phyloP scores from a whole-genome alignment of 192 early-diverging fungal species.

The Dispira simplex region DNA sequence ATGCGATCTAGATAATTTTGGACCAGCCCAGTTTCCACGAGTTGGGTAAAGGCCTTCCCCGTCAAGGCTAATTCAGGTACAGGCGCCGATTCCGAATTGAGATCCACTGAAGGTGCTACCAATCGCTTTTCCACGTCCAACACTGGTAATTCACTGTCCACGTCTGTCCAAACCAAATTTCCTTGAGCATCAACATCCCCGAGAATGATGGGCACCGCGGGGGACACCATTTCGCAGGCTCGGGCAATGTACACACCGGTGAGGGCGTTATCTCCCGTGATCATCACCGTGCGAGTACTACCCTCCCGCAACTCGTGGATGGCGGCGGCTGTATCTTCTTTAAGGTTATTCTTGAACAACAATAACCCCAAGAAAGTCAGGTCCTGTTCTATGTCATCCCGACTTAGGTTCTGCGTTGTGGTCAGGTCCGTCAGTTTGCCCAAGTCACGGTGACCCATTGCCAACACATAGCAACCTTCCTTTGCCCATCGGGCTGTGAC shows the following conservation, averaged over 20 bases:
- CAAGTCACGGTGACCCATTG: slow-evolving; percentile 24
- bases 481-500: slow-evolving; percentile 23
- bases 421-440: slow-evolving; percentile 11
- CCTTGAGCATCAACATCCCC: slow-evolving; percentile 14
- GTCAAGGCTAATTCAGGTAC: slow-evolving; percentile 32
- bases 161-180: slow-evolving; percentile 22
- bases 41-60: slow-evolving; percentile 29
- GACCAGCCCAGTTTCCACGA: slow-evolving; percentile 18
- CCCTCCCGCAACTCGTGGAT: slow-evolving; percentile 32
- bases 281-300: slow-evolving; percentile 39
- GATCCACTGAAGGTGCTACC: background rate
- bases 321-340: slow-evolving; percentile 33
- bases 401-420: slow-evolving; percentile 15
- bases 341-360: slow-evolving; percentile 42
- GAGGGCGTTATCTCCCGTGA: slow-evolving; percentile 44
- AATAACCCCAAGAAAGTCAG: slow-evolving; percentile 28
- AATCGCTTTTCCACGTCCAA: slow-evolving; percentile 3
- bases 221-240: slow-evolving; percentile 31
- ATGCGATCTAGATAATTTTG: slow-evolving; percentile 26
- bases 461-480: slow-evolving; percentile 43
- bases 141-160: slow-evolving; percentile 17
- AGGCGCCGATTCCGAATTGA: slow-evolving; percentile 1
- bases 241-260: slow-evolving; percentile 38
- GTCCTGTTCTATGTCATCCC: slow-evolving; percentile 29
- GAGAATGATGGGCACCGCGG: slow-evolving; percentile 14